Evolutionary conservation across 805 yeast species (phyloP).

Genomic region (Saccharomycopsis synnaedendra): DNA sequence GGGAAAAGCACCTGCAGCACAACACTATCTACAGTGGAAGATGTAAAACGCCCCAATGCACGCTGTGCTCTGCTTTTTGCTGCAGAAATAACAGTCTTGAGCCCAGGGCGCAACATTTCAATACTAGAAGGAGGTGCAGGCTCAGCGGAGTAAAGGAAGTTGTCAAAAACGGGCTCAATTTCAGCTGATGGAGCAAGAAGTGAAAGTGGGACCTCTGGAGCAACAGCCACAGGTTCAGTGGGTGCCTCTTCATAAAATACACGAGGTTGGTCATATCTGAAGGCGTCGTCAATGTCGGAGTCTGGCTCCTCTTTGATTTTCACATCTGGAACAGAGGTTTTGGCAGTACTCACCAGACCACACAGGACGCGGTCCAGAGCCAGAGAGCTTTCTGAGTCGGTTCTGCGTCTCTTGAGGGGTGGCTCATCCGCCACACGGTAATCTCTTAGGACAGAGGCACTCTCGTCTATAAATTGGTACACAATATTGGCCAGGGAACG

Average conservation of each 20-base stretch:
- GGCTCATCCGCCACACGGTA: no score
- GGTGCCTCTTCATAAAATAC: neutral
- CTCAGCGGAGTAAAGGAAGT: neutral
- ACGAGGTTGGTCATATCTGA: conserved; percentile 9
- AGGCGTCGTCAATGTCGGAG: conserved; percentile 3
- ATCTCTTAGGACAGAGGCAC: no score
- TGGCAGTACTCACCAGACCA: no score
- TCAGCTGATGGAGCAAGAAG: no score
- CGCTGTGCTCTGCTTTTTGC: neutral
- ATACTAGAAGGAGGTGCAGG: neutral
- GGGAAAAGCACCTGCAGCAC: neutral
- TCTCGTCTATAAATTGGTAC: neutral
- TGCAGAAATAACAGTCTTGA: neutral
- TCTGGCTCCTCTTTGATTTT: neutral
- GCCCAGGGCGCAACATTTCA: neutral
- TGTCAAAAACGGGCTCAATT: neutral
- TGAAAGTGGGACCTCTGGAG: no score
- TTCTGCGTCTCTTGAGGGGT: no score
- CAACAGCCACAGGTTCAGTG: no score
- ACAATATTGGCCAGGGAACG: neutral
- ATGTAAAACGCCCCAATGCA: neutral
- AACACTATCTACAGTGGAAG: neutral
- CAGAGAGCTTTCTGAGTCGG: no score
- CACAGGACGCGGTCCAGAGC: no score
- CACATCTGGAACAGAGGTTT: neutral